Evolutionary conservation across 345 rosid genomes (phyloP), one percentile per base, ranked within the genome.

Genomic region (Cochlearia excelsa): DNA sequence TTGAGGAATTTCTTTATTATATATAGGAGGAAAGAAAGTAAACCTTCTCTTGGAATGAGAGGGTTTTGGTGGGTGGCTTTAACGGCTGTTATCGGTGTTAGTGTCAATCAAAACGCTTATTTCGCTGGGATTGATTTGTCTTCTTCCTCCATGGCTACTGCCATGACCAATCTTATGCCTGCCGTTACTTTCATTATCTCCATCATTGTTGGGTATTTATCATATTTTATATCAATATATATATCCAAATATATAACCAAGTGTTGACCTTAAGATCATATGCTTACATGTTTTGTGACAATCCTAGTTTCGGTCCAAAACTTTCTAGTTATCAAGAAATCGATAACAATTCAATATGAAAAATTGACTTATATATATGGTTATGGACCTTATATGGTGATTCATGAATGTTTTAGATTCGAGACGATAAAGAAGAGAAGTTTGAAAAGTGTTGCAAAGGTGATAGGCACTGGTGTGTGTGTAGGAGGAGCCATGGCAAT

Each of bases 401-500:
- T 16, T 16, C 23, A 16, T 16, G 23, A 16, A 16, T 16, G 23
- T 26, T 37, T 11, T 57, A 90, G 95, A 71, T 61, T 84, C 23
- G 95, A 87, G 78, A 80, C 59, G 54, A 61, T 90, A 27, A 16
- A 16, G 23, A 69, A 75, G 16, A 38, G 67, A 77, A 85, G 90
- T 77, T 7, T 70, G 54, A 78, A 84, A 72, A 80, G 88, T 62
- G 27, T 70, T 2, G 90, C 88, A 33, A 90, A 90, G 63, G 74
- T 87, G 29, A 42, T 55, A 30, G 97, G 93, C 33, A 90, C 95
- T 3, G 54, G 69, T 28, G n/a, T 82, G n/a, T 85, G 93, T 59
- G 85, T 81, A 0, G 55, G 80, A 9, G 88, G 88, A 78, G 89
- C 93, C 51, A 75, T 83, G 67, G 62, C 75, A 35, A 78, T 83